Conservation (phyloP, 306 rosid genomes). For the Inga oerstediana region DNA sequence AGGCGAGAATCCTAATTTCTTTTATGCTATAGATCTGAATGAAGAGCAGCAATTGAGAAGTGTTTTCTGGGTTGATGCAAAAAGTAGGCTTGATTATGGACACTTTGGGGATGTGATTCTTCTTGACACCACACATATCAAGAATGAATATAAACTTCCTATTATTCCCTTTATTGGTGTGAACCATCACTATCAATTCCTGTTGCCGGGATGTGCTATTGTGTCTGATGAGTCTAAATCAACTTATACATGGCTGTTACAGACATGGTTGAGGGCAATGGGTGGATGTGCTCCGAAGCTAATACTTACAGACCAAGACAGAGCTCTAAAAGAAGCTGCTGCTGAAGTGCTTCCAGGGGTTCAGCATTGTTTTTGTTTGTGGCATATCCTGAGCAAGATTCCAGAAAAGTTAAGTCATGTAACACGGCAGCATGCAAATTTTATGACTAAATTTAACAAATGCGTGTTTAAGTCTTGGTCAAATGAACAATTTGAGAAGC, state of each 20-base stretch:
- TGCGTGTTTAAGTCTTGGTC: slow-evolving; percentile 69
- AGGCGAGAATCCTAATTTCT: slow-evolving; percentile 59
- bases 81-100: slow-evolving; percentile 70
- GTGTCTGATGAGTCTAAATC: slow-evolving; percentile 58
- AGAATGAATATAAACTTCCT: slow-evolving; percentile 70
- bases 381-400: slow-evolving; percentile 72
- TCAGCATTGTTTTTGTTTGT: slow-evolving; percentile 65
- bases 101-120: slow-evolving; percentile 66
- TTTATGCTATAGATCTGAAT: slow-evolving; percentile 61
- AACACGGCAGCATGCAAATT: slow-evolving; percentile 50
- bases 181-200: slow-evolving; percentile 72
- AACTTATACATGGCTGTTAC: slow-evolving; percentile 65
- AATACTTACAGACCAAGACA: slow-evolving; percentile 64
- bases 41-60: slow-evolving; percentile 62
- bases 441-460: slow-evolving; percentile 60
- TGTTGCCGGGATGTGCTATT: slow-evolving; percentile 80
- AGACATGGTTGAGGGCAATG: slow-evolving; percentile 72
- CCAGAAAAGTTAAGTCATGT: slow-evolving; percentile 64
- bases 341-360: slow-evolving; percentile 54
- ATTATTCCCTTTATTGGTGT: slow-evolving; percentile 73
- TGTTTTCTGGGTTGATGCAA: slow-evolving; percentile 80
- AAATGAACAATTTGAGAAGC: slow-evolving; percentile 68
- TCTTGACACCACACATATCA: slow-evolving; percentile 65
- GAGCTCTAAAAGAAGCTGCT: slow-evolving; percentile 51
- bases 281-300: slow-evolving; percentile 71